Base-by-base conservation (phyloP, 441 rosid species). In the Euphorbia corollata region DNA sequence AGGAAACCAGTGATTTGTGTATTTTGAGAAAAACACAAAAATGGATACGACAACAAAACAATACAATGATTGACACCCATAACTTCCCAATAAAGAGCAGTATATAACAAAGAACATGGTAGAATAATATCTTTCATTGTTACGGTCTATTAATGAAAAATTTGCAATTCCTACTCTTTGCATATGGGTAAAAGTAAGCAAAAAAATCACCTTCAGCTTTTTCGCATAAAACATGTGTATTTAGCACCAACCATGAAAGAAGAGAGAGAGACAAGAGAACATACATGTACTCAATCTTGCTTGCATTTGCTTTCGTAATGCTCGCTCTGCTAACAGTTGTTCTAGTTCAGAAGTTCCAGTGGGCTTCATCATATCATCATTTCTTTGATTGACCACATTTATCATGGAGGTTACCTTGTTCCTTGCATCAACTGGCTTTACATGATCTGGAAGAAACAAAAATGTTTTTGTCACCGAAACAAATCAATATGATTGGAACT, bases 341-440 rank as follows among this genome's bases (percentile, higher is more conserved):
- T 72, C 79, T 53, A 73, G 76, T 11, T 76, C 76, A 45, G 76
- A 38, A 55, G 71, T 64, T 53, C 61, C 63, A 41, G 61, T 23
- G 19, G 71, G 58, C 50, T 39, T 61, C 15, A 8, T 23, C 15
- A 8, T 23, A 41, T 61, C 69, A 61, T 18, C 65, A 5, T 10
- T 36, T 56, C 68, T 69, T 36, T 47, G 67, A 59, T 38, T 61
- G 19, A 23, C 22, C 36, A 55, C 36, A n/a, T 32, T 55, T 41
- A 57, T 20, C 9, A 65, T 36, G 51, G 78, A 45, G 18, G 30
- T 54, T 41, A 11, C 30, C 53, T 57, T 73, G 55, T 13, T 59
- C 53, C 24, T 58, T 1, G 39, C 55, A 50, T 71, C 69, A 63
- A 27, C 27, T 16, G 32, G 66, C 67, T 47, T 71, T 36, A n/a